phyloP scores from a whole-genome alignment of 116 monocot species.

The Thalassia testudinum region DNA sequence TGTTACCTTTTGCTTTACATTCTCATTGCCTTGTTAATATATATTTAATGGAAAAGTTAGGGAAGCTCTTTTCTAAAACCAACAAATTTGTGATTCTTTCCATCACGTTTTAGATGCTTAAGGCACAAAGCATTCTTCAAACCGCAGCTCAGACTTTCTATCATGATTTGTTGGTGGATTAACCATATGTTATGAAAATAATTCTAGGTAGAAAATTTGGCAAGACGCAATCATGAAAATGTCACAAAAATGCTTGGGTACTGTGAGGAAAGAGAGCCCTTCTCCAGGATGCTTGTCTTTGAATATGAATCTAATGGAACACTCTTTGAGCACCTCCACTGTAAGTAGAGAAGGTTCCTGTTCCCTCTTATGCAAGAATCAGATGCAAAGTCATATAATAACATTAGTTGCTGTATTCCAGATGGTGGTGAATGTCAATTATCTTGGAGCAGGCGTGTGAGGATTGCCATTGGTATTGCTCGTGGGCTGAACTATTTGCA shows the following conservation, averaged over 20 bases:
- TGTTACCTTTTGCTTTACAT: no score
- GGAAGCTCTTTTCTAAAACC: no score
- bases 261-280: slow-evolving; percentile 68
- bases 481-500: slow-evolving; percentile 69
- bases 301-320: slow-evolving; percentile 97
- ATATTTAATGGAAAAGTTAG: no score
- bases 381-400: background rate
- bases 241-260: slow-evolving; percentile 65
- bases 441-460: slow-evolving; percentile 88
- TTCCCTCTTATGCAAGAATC: background rate
- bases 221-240: slow-evolving; percentile 71
- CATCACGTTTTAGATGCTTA: no score
- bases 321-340: slow-evolving; percentile 86
- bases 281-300: slow-evolving; percentile 84
- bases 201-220: slow-evolving; percentile 66
- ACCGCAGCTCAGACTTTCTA: no score
- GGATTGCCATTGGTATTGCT: slow-evolving; percentile 67
- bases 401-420: slow-evolving; percentile 8
- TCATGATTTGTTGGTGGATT: no score
- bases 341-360: slow-evolving; percentile 26
- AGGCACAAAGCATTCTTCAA: no score
- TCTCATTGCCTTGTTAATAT: no score
- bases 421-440: slow-evolving; percentile 68
- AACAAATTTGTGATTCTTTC: no score
- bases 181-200: background rate